These are phyloP conservation scores for Fusarium concolor DNA, from an alignment of 2,329 filamentous ascomycete species.

Conservation along the genomic window DNA sequence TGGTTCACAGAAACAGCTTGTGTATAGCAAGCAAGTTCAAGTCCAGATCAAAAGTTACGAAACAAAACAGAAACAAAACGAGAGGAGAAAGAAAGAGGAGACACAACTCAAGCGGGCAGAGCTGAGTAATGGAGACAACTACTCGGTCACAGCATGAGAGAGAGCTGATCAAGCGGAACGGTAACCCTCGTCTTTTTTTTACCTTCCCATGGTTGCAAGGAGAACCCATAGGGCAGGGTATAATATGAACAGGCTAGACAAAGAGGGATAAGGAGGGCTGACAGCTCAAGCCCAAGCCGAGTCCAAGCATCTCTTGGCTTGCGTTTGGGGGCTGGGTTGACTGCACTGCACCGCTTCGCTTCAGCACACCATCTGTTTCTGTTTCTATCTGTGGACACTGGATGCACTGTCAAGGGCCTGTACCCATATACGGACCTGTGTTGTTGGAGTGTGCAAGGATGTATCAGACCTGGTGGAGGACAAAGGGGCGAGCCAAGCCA, in stretches of 20 bases:
- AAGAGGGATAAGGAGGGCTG: constrained; percentile 34
- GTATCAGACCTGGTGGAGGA: constrained; percentile 18
- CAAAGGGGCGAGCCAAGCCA: constrained; percentile 26
- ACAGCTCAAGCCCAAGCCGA: constrained; percentile 19
- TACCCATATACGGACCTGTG: constrained; percentile 19
- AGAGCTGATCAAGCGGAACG: background rate
- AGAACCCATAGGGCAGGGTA: constrained; percentile 13
- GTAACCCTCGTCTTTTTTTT: constrained; percentile 28
- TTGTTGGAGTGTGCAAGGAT: constrained; percentile 27
- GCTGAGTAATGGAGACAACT: constrained; percentile 37
- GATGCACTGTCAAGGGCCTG: constrained; percentile 18
- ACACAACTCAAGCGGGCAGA: constrained; percentile 9
- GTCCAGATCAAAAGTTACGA: constrained; percentile 5
- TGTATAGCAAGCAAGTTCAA: constrained; percentile 19
- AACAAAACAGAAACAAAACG: constrained; percentile 13
- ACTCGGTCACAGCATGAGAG: too few relatives aligned
- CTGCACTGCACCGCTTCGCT: background rate
- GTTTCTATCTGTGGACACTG: constrained; percentile 11
- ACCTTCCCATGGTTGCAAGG: constrained; percentile 10
- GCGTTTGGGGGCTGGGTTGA: constrained; percentile 35
- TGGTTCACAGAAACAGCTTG: constrained; percentile 13
- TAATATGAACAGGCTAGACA: constrained; percentile 13
- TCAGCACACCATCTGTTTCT: constrained; percentile 11
- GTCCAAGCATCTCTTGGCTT: constrained; percentile 3
- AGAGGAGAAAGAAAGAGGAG: constrained; percentile 9